Evolutionary conservation across 2,329 filamentous ascomycete species (phyloP), one percentile per base, ranked within the genome.

Genomic region (Periconia digitata): DNA sequence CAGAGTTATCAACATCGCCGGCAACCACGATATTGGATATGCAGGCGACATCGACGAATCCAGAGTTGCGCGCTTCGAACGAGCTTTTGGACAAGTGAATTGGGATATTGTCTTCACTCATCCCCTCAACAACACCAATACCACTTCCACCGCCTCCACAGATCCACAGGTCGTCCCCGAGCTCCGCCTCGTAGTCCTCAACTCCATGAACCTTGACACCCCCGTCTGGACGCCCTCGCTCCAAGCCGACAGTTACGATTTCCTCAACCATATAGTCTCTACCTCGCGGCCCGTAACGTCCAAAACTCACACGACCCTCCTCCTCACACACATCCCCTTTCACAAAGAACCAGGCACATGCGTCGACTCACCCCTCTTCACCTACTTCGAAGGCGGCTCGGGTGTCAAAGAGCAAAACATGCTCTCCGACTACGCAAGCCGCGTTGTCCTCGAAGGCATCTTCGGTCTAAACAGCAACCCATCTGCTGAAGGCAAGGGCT

Each of bases 11-110:
- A 95, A 96, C 59, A 84, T 97, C 21, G 91, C 85, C 0, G 94
- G 94, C 1, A 99, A 99, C 65, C 94, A 99, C 67, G 94, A 99
- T 70, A 86, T 99, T 63, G 94, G 94, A 27, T 99, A 99, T 68
- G 90, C 92, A 0, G 94, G 94, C 3, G 94, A 99, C 70, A 80
- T 97, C 52, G 90, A 87, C 35, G 74, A 79, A n/a, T 79, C 84
- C 52, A 84, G 91, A 3, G 78, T 96, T 46, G 77, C 83, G 22
- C 83, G 94, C 1, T 99, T 97, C 66, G 91, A 96, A 72, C 79
- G 80, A 18, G 81, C 82, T 1, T 99, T 95, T 74, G 94, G 94
- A 47, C 89, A 85, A 55, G 84, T 89, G 16, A 95, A 97, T 69
- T 99, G 95, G 80, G 91, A 95, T 64, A 80, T 95, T 10, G 83